Conservation (phyloP, 768 basidiomycete genomes). For the Sistotremastrum niveocremeum region DNA sequence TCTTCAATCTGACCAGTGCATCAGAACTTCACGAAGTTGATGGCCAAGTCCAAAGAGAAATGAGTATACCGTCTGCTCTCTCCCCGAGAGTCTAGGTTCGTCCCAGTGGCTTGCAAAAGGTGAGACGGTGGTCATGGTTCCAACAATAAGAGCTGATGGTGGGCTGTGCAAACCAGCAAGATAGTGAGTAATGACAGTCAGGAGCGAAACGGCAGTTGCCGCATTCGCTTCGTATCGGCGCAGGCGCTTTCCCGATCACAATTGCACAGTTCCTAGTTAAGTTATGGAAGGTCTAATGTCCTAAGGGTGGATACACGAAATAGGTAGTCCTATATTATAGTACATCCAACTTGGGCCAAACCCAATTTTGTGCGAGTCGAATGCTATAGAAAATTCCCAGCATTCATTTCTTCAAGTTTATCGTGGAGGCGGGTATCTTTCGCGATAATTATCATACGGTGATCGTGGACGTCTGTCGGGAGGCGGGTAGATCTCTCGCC, state of each 20-base stretch:
- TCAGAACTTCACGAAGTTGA: constrained; percentile 20
- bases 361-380: constrained; percentile 3
- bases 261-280: not conserved
- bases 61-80: constrained; percentile 24
- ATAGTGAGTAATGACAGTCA: not conserved
- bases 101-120: constrained; percentile 29
- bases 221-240: not conserved
- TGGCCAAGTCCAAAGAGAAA: constrained; percentile 6
- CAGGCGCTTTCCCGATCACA: not conserved
- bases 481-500: not conserved
- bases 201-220: not conserved
- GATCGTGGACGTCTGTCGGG: not conserved
- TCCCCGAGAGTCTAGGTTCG: constrained; percentile 21
- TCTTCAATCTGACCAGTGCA: constrained; percentile 65
- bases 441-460: constrained; percentile 8
- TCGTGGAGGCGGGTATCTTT: constrained; percentile 7
- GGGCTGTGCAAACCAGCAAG: not conserved
- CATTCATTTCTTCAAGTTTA: constrained; percentile 6
- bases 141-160: too few relatives aligned
- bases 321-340: too few relatives aligned
- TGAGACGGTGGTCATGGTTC: constrained; percentile 24
- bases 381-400: constrained; percentile 18
- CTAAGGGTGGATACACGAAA: constrained; percentile 13
- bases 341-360: too few relatives aligned
- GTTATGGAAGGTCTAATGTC: not conserved